Conservation (phyloP, 1,284 basidiomycete genomes). For the Ustilago tritici region DNA sequence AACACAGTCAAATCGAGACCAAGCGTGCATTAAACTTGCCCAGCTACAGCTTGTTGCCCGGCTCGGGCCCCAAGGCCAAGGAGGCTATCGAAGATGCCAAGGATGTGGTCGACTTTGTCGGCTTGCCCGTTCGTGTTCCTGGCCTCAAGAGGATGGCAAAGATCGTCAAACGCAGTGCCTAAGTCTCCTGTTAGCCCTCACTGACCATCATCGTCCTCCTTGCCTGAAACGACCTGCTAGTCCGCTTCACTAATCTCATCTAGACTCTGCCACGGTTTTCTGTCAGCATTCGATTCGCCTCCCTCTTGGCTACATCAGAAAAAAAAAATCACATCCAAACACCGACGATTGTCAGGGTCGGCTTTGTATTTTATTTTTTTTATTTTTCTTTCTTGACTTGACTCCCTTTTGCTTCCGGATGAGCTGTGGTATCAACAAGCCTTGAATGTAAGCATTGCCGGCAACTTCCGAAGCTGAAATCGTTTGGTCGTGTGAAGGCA, state of each 20-base stretch:
- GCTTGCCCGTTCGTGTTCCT: constrained; percentile 23
- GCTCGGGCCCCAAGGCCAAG: constrained; percentile 35
- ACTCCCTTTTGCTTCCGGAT: not conserved
- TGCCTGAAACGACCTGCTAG: not conserved
- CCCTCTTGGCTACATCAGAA: not conserved
- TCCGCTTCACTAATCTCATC: not conserved
- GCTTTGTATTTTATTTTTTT: not conserved
- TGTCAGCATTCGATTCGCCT: constrained; percentile 22
- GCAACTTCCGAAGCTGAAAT: no score
- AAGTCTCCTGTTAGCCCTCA: not conserved
- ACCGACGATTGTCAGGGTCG: constrained; percentile 1
- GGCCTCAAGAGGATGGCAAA: constrained; percentile 39
- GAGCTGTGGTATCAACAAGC: not conserved
- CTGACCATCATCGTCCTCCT: not conserved
- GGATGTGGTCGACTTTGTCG: constrained; percentile 35
- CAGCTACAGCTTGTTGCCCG: constrained; percentile 29
- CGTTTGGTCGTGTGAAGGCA: not conserved
- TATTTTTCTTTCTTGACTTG: not conserved
- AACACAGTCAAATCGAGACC: constrained; percentile 23
- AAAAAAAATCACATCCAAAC: not conserved
- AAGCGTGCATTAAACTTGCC: constrained; percentile 27
- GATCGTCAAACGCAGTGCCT: constrained; percentile 25
- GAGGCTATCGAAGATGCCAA: constrained; percentile 8
- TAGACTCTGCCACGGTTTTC: constrained; percentile 21
- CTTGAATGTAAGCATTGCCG: no score